Evolutionary conservation across 176 grass and related monocot species (phyloP).

Genomic region (Oryza glaberrima): DNA sequence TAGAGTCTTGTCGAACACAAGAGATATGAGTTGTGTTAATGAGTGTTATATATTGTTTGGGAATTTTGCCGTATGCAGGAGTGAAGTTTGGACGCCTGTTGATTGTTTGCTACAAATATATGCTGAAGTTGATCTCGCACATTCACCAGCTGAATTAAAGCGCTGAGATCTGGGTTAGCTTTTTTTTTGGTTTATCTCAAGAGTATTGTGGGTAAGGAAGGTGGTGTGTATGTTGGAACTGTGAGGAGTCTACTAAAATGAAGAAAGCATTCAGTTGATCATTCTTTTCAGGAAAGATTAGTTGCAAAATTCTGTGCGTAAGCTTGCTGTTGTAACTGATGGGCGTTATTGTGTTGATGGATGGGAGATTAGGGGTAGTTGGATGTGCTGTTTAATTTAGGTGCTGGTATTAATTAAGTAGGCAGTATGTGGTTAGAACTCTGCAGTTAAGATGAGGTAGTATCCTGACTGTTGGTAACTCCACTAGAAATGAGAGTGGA

Average conservation of each 20-base stretch:
- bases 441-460: no score
- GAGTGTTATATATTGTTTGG: background rate
- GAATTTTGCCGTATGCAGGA: background rate
- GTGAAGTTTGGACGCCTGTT: background rate
- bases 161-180: background rate
- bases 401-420: background rate
- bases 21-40: background rate
- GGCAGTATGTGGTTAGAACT: no score
- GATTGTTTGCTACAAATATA: background rate
- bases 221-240: background rate
- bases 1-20: background rate
- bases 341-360: background rate
- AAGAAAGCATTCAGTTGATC: background rate
- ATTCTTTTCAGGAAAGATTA: background rate
- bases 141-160: background rate
- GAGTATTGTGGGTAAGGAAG: background rate
- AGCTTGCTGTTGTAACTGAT: background rate
- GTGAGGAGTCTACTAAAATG: background rate
- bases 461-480: no score
- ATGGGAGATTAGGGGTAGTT: background rate
- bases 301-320: background rate
- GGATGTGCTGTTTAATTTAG: background rate
- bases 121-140: background rate
- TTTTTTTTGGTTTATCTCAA: background rate
- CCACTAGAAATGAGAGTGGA: no score